Evolutionary conservation across 73 alveolate genomes (phyloP).

Genomic region (Stentor coeruleus): DNA sequence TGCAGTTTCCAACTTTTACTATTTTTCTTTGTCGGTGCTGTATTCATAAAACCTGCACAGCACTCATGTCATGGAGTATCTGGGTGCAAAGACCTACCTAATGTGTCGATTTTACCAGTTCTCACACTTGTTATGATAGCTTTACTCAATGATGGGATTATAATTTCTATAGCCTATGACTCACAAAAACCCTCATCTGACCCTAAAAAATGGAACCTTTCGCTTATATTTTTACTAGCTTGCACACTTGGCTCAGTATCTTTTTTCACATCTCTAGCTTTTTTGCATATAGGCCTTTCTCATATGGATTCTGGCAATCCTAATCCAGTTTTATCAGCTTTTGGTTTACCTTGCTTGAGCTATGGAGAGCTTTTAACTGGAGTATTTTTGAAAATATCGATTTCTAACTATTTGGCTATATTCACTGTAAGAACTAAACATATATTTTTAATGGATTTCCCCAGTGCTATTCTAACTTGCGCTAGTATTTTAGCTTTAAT

Average conservation of each 20-base stretch:
- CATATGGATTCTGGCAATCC: slow-evolving; percentile 6
- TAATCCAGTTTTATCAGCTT: not conserved
- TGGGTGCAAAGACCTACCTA: not conserved
- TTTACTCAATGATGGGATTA: slow-evolving; percentile 1
- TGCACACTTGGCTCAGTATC: not conserved
- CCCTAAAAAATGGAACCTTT: not conserved
- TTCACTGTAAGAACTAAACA: slow-evolving; percentile 11
- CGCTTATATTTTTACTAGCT: not conserved
- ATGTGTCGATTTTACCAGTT: not conserved
- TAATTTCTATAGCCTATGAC: slow-evolving; percentile 18
- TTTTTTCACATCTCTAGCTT: not conserved
- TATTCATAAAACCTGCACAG: not conserved
- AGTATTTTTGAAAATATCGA: not conserved
- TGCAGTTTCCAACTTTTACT: slow-evolving; percentile 27
- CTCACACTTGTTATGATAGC: slow-evolving; percentile 5
- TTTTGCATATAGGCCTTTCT: not conserved
- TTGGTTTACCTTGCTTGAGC: not conserved
- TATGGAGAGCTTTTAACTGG: not conserved
- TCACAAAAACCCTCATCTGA: not conserved
- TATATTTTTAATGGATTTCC: not conserved
- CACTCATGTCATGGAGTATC: not conserved
- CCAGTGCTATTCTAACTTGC: not conserved
- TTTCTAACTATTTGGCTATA: not conserved
- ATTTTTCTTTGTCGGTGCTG: not conserved
- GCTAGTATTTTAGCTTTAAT: not conserved